Evolutionary conservation across 352 stramenopile species (phyloP).

Genomic region (Blastocystis sp.): DNA sequence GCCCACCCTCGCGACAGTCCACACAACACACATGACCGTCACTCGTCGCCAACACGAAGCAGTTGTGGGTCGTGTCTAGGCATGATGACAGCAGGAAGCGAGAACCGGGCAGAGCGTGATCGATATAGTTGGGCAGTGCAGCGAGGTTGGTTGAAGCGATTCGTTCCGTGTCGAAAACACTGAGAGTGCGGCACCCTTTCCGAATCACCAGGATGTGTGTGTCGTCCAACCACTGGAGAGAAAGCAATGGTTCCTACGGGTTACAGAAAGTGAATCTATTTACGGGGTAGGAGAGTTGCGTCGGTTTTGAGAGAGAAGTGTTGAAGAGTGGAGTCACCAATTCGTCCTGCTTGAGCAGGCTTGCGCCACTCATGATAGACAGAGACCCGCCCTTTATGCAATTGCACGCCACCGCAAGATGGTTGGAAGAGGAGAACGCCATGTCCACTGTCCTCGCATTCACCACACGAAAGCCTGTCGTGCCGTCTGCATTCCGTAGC

Average conservation of each 20-base stretch:
- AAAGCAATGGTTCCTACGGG: slow-evolving; percentile 45
- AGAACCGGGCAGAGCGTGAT: slow-evolving; percentile 10
- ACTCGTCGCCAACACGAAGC: neutral
- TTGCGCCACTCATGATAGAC: neutral
- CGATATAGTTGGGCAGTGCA: slow-evolving; percentile 39
- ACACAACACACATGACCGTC: slow-evolving; percentile 11
- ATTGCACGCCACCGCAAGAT: slow-evolving; percentile 49
- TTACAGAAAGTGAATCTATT: neutral
- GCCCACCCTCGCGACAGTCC: slow-evolving; percentile 20
- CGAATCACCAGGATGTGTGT: slow-evolving; percentile 6
- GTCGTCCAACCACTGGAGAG: slow-evolving; percentile 15
- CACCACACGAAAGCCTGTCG: neutral
- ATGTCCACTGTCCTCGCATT: slow-evolving; percentile 48
- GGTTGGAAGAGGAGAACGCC: neutral
- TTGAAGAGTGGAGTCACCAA: slow-evolving; percentile 33
- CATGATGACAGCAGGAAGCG: neutral
- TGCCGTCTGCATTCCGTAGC: neutral
- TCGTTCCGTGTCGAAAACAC: neutral
- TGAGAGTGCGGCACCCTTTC: slow-evolving; percentile 24
- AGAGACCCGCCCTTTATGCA: slow-evolving; percentile 42
- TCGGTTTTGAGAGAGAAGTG: neutral
- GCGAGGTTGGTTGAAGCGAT: slow-evolving; percentile 9
- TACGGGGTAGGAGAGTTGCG: slow-evolving; percentile 7
- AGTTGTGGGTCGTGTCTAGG: neutral
- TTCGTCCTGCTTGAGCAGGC: neutral